Base-by-base conservation (phyloP, 371 early-diverging fungal species). In the Sporodiniella umbellata region DNA sequence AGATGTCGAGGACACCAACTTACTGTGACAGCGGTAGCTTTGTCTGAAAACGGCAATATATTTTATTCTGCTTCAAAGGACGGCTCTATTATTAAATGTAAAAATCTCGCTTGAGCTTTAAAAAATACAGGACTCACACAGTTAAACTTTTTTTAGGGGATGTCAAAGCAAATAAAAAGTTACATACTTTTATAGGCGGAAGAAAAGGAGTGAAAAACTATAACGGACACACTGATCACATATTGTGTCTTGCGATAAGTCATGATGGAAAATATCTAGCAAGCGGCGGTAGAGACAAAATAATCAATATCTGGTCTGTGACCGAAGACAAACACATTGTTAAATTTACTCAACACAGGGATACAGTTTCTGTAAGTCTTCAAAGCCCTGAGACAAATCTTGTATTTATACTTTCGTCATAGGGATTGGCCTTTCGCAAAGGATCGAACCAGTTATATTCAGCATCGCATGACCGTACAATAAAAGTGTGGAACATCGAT, bases 401-500 rank as follows among this genome's bases (percentile, higher is more conserved):
- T 24, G 22, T n/a, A 38, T 5, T n/a, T 38, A 11, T 14, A 22
- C 15, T 30, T 17, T 24, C 22, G n/a, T 38, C 45, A 44, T 40
- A 85, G 75, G 87, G 90, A n/a, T 76, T 96, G 46, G 84, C 84
- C 10, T 97, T 98, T 76, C 85, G 92, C 24, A 80, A 76, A 63
- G 89, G 91, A 42, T 60, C 64, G 51, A 88, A 94, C 66, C 89
- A 94, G 51, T 78, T 98, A 40, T 98, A 95, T 68, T 90, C 95
- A 45, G 84, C 87, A 56, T 93, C 95, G 3, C 72, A 75, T 39
- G 99, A 98, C 64, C 89, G 99, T 48, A 90, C 94, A 21, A 83
- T 98, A 66, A 98, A 98, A 66, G 48, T 97, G 31, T 98, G 96
- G 96, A 94, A 96, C 66, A 77, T 91, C 3, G 94, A 92, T 60